Conservation (phyloP, 2,329 filamentous ascomycete genomes). For the Geosmithia flava region DNA sequence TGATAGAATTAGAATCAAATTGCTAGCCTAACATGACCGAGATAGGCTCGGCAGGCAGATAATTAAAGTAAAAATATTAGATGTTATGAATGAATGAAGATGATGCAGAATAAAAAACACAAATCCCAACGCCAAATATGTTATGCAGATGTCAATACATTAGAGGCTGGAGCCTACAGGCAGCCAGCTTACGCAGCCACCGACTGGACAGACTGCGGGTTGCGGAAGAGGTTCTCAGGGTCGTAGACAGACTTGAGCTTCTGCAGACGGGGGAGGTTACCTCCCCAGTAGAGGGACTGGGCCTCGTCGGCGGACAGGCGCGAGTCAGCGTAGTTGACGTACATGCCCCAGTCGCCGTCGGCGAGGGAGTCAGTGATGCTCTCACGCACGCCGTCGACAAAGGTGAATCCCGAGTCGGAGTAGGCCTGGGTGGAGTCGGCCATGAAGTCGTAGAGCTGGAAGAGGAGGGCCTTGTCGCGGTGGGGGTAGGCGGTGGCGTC, state of each 20-base stretch:
- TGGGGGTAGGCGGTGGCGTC: constrained; percentile 22
- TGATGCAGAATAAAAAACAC: too few relatives aligned
- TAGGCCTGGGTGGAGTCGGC: constrained; percentile 8
- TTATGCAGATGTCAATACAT: too few relatives aligned
- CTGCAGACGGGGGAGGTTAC: constrained; percentile 21
- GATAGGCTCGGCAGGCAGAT: too few relatives aligned
- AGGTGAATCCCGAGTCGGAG: constrained; percentile 15
- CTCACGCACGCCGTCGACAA: constrained; percentile 27
- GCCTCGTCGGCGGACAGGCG: constrained; percentile 31
- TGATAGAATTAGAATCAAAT: too few relatives aligned
- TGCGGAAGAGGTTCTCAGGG: constrained; percentile 22
- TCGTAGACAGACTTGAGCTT: constrained; percentile 25
- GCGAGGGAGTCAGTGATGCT: constrained; percentile 21
- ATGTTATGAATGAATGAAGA: too few relatives aligned
- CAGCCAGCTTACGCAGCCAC: background rate
- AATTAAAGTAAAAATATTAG: too few relatives aligned
- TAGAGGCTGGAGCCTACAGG: too few relatives aligned
- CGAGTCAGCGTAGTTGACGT: constrained; percentile 41
- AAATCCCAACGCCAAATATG: too few relatives aligned
- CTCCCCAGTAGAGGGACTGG: constrained; percentile 34
- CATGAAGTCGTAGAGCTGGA: constrained; percentile 22
- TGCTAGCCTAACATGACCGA: too few relatives aligned
- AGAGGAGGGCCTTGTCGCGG: constrained; percentile 33
- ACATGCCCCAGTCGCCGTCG: constrained; percentile 29
- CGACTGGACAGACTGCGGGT: constrained; percentile 5